Base-by-base conservation (phyloP, 1,139 yeast species). In the Kluyveromyces sp. region DNA sequence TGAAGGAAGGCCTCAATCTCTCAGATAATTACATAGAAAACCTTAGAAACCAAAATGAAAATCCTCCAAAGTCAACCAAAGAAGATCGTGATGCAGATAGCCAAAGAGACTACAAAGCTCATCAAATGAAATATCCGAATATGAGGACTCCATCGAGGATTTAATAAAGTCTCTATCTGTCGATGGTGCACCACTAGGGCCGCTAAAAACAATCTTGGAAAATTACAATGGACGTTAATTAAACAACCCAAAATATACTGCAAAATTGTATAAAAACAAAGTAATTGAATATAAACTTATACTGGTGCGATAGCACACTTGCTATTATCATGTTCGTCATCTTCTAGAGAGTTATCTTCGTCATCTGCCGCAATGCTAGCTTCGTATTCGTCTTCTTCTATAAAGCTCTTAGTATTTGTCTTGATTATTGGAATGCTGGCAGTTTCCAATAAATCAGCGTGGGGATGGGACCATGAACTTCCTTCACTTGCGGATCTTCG, bases 1-100 rank as follows among this genome's bases (percentile, higher is more conserved):
- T 77, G 33, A 70, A 70, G 45, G 75, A 77, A 36, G 85, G 79
- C 0, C 58, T 80, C 37, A 69, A 74, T 3, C 34, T 54, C 43
- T 48, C 57, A 27, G 48, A 50, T 36, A 56, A 52, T 10, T 54
- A 51, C 37, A 42, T 52, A 6, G 49, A 28, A 29, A 27, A 29
- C 6, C 27, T 26, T 8, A 26, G 42, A 7, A 3, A 25, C 10
- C 32, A 30, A 15, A 15, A 15, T 15, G 21, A 15, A 15, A 15
- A 15, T 15, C 21, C 1, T 15, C 21, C 21, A 26, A 26, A 32
- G 34, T 26, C 25, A 10, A 25, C 36, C 10, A 10, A 34, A 4
- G 39, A 25, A 37, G 39, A 37, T 37, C 3, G 4, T 28, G 47
- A 41, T 1, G 2, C 15, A 33, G 15, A 10, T 10, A 7, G 2